Evolutionary conservation across 331 rosid species (phyloP).

Genomic region (Malus hybrid): DNA sequence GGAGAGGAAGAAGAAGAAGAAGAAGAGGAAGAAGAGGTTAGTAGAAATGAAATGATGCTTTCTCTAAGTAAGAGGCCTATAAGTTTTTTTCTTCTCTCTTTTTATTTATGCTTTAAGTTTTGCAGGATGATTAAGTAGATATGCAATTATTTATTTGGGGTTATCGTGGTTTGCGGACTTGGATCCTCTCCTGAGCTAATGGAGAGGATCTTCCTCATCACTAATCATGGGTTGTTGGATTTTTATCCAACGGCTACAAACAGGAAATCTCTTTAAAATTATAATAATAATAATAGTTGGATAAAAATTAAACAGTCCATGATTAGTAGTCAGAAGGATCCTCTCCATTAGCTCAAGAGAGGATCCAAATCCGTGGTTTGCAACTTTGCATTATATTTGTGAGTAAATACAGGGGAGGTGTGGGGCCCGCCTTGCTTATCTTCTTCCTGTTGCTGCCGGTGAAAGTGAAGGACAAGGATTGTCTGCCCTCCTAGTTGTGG

Average conservation of each 20-base stretch:
- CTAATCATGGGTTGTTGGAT: too few species aligned
- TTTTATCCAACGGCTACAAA: too few species aligned
- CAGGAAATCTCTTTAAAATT: too few species aligned
- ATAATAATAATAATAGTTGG: too few species aligned
- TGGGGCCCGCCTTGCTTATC: conserved; percentile 41
- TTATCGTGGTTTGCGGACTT: conserved; percentile 1
- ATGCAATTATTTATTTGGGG: conserved; percentile 29
- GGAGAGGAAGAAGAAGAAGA: not conserved
- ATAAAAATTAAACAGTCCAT: too few species aligned
- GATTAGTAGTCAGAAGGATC: too few species aligned
- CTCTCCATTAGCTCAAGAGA: too few species aligned
- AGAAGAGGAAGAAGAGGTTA: not conserved
- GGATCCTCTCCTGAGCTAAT: too few species aligned
- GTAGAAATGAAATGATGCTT: not conserved
- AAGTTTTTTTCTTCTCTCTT: too few species aligned
- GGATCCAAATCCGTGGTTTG: not conserved
- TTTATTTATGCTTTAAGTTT: not conserved
- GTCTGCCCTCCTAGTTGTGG: too few species aligned
- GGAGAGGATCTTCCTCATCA: too few species aligned
- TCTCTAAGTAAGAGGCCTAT: not conserved
- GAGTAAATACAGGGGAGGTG: not conserved
- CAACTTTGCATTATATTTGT: conserved; percentile 10
- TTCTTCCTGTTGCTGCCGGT: conserved; percentile 21
- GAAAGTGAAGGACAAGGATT: not conserved
- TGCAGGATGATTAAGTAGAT: not conserved